Base-by-base conservation (phyloP, 352 stramenopile species). In the Pelagophyceae sp. region DNA sequence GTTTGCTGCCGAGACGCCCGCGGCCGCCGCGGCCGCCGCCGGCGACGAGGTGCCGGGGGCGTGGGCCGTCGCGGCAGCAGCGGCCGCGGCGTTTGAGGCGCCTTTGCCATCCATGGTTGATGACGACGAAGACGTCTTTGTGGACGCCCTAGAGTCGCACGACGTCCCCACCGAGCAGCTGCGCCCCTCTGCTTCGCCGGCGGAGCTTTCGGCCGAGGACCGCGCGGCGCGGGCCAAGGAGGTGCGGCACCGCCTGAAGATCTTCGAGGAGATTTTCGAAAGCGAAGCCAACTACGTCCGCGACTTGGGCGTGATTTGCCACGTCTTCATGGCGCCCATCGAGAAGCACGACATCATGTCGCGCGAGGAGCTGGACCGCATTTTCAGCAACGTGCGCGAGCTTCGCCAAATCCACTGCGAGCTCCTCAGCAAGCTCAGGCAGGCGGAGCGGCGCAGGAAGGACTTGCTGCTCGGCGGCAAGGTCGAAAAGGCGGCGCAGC, bases 221-320 rank as follows among this genome's bases (percentile, higher is more conserved):
- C 15, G 31, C 23, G 23, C 58, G 58, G 29, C 15, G 15, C 11
- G 15, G 58, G 58, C 23, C 15, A 33, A 33, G 23, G 58, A 67
- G 23, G 58, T 31, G 11, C 23, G 6, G 58, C 58, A 67, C 31
- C 58, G 58, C 15, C 23, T 15, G 23, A 67, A 67, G 29, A 67
- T 67, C 58, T 67, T 67, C 58, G 11, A 67, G 58, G 58, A 67
- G 58, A 67, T 67, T 31, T 33, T 67, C 58, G 58, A 67, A 27
- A 31, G 11, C 11, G 58, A 67, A 31, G 29, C 15, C 15, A 67
- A 67, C 58, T 67, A 67, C 58, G 58, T 67, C 58, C 58, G 58
- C 5, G 58, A 67, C 58, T 27, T 67, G 23, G 27, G 27, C 58
- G 27, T 67, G 11, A 67, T 67, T 27, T 67, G 58, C 27, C 58